Conservation (phyloP, 1,139 yeast genomes). For the Magnusiomyces fungicola region DNA sequence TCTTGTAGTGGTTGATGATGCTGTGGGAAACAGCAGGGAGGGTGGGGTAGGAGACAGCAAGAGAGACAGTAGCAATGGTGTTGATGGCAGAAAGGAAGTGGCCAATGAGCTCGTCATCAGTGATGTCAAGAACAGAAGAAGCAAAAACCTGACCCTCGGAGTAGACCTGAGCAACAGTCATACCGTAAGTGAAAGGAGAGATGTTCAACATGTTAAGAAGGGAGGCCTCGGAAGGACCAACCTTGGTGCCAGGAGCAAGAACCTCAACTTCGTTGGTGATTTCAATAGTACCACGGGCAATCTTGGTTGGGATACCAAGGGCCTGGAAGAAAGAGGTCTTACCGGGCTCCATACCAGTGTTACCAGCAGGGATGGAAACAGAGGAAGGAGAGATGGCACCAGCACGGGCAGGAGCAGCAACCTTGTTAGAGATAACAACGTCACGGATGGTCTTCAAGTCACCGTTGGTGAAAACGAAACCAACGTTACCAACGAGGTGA, state of each 20-base stretch:
- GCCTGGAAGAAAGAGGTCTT: constrained; percentile 99
- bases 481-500: constrained; percentile 94
- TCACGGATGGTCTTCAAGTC: constrained; percentile 93
- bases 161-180: constrained; percentile 93
- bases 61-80: constrained; percentile 91
- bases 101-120: constrained; percentile 89
- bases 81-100: constrained; percentile 91
- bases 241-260: constrained; percentile 76
- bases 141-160: constrained; percentile 99
- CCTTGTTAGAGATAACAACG: constrained; percentile 79
- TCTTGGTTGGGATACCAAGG: constrained; percentile 99
- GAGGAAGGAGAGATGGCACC: constrained; percentile 99
- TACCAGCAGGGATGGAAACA: constrained; percentile 97
- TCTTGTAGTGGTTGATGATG: constrained; percentile 98
- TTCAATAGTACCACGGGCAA: constrained; percentile 99
- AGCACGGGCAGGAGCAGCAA: constrained; percentile 99
- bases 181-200: constrained; percentile 99
- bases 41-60: constrained; percentile 99
- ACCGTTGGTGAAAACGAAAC: constrained; percentile 97
- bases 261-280: constrained; percentile 96
- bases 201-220: constrained; percentile 99
- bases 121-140: constrained; percentile 92
- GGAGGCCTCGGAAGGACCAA: constrained; percentile 99
- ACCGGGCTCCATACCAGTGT: constrained; percentile 99
- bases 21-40: constrained; percentile 99